phyloP scores from a whole-genome alignment of 495 filamentous ascomycete species.

The Chaetomium tenue region DNA sequence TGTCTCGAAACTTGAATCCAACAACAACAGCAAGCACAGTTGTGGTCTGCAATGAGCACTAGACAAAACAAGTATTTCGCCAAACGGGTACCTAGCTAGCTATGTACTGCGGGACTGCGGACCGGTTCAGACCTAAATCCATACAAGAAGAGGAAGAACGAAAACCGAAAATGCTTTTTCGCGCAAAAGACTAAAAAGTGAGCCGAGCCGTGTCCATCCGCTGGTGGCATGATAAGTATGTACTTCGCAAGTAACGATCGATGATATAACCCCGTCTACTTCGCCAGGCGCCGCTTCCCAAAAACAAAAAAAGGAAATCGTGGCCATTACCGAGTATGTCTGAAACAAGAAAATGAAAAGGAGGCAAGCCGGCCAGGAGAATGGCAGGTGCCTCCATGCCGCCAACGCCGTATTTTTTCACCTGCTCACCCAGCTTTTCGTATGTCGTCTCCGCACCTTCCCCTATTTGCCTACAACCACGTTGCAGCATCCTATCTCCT shows the following conservation, averaged over 20 bases:
- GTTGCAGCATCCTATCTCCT: not conserved
- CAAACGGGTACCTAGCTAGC: not conserved
- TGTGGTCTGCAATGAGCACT: not conserved
- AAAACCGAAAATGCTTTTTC: not conserved
- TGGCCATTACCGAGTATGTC: not conserved
- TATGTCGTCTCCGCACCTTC: not conserved
- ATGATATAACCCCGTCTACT: constrained; percentile 12
- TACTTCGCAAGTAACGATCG: constrained; percentile 3
- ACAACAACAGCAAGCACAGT: no score
- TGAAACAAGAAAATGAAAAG: not conserved
- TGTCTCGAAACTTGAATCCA: no score
- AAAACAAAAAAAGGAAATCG: not conserved
- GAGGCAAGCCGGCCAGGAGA: not conserved
- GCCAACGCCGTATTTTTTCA: not conserved
- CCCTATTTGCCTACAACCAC: not conserved
- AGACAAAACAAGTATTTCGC: not conserved
- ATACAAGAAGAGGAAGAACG: not conserved
- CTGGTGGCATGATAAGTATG: not conserved
- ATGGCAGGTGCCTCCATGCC: not conserved
- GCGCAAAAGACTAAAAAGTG: not conserved
- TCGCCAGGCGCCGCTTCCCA: constrained; percentile 15
- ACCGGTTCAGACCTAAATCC: not conserved
- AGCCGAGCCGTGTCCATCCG: not conserved
- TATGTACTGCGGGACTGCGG: not conserved
- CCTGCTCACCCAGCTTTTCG: not conserved